Evolutionary conservation across 345 rosid species (phyloP).

Genomic region (Sisymbrium altissimum): DNA sequence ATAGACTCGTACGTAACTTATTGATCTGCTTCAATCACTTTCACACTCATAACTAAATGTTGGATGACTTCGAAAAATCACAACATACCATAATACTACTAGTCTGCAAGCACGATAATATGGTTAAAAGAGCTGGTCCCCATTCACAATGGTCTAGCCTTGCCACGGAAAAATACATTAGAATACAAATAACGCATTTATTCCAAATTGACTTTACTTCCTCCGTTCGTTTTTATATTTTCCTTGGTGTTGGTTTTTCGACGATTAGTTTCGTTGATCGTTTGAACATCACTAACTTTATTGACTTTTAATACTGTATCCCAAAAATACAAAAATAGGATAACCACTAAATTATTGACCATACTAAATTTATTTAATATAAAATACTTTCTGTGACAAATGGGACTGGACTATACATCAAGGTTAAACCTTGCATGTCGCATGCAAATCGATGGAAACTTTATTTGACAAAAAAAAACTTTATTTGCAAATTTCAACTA

Average conservation of each 20-base stretch:
- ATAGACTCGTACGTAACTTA: not conserved
- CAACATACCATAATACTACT: not conserved
- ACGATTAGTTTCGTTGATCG: not conserved
- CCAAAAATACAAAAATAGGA: not conserved
- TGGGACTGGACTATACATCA: not conserved
- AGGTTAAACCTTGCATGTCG: not conserved
- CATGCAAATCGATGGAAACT: not conserved
- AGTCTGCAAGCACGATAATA: not conserved
- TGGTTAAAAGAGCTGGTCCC: conserved; percentile 4
- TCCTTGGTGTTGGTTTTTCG: conserved; percentile 9
- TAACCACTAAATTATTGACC: not conserved
- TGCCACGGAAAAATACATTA: conserved; percentile 5
- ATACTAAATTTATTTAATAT: not conserved
- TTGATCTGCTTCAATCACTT: conserved; percentile 11
- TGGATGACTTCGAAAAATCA: conserved; percentile 5
- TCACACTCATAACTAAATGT: conserved; percentile 20
- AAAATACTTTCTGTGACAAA: not conserved
- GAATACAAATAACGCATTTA: conserved; percentile 29
- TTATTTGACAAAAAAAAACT: not conserved
- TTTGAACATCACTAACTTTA: not conserved
- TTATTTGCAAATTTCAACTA: not conserved
- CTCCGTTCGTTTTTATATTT: not conserved
- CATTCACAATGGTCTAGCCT: conserved; percentile 2
- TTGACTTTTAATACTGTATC: not conserved
- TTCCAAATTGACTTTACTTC: conserved; percentile 17